Evolutionary conservation across 1,284 basidiomycete species (phyloP).

Genomic region (Meripilus lineatus): DNA sequence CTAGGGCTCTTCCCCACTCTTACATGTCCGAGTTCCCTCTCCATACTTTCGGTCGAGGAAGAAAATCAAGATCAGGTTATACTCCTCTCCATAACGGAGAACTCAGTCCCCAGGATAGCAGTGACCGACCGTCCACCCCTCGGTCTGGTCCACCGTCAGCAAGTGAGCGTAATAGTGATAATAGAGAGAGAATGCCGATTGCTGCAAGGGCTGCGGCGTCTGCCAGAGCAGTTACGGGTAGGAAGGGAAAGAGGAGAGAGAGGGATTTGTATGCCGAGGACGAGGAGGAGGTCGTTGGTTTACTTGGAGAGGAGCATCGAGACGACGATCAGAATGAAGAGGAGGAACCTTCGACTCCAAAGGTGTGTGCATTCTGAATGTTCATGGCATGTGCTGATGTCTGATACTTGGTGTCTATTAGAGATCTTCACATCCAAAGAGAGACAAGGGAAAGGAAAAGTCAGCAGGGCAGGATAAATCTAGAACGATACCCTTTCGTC

Average conservation of each 20-base stretch:
- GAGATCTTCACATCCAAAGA: slow-evolving; percentile 29
- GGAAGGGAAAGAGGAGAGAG: slow-evolving; percentile 34
- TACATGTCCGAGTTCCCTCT: slow-evolving; percentile 77
- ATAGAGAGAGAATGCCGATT: slow-evolving; percentile 14
- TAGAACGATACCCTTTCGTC: slow-evolving; percentile 72
- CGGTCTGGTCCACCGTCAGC: too few species aligned
- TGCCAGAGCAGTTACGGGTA: slow-evolving; percentile 32
- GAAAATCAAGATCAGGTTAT: slow-evolving; percentile 44
- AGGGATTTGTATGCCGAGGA: slow-evolving; percentile 54
- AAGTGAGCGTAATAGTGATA: slow-evolving; percentile 30
- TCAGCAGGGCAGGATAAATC: slow-evolving; percentile 57
- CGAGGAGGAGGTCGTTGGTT: slow-evolving; percentile 50
- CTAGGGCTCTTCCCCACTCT: too few species aligned
- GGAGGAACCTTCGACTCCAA: slow-evolving; percentile 13
- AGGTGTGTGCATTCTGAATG: slow-evolving; percentile 8
- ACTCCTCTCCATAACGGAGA: slow-evolving; percentile 33
- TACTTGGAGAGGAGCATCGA: slow-evolving; percentile 39
- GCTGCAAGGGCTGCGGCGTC: slow-evolving; percentile 28
- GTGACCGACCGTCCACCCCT: too few species aligned
- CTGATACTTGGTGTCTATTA: slow-evolving; percentile 16
- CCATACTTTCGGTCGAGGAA: slow-evolving; percentile 47
- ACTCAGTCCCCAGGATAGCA: too few species aligned
- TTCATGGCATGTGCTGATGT: slow-evolving; percentile 17
- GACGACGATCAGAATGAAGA: slow-evolving; percentile 29
- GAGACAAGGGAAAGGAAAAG: too few species aligned